Conservation (phyloP, 495 filamentous ascomycete genomes). For the Aspergillus diversus region DNA sequence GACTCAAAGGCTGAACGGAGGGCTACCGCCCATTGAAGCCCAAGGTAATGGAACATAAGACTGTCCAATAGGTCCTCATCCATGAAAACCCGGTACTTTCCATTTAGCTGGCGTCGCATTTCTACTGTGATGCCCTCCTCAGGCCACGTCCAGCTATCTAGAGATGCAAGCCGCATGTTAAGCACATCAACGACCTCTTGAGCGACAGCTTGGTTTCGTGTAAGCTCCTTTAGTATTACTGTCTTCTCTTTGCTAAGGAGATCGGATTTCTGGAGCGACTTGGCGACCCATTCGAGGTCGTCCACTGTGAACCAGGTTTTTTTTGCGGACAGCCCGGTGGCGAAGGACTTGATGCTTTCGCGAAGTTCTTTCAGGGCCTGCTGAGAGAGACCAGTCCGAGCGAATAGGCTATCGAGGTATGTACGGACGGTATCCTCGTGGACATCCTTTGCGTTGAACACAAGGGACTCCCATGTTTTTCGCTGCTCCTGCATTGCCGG, state of each 20-base stretch:
- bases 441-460: constrained; percentile 54
- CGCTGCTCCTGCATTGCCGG: constrained; percentile 55
- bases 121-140: constrained; percentile 56
- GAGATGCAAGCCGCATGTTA: constrained; percentile 64
- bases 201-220: constrained; percentile 56
- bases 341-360: constrained; percentile 49
- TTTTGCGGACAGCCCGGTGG: constrained; percentile 37
- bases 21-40: constrained; percentile 61
- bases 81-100: constrained; percentile 64
- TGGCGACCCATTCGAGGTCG: constrained; percentile 54
- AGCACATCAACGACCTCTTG: constrained; percentile 67
- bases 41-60: constrained; percentile 67
- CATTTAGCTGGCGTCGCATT: constrained; percentile 64
- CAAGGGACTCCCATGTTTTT: constrained; percentile 58
- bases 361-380: constrained; percentile 51
- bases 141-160: constrained; percentile 66
- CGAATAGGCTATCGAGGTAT: constrained; percentile 60
- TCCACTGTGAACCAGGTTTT: constrained; percentile 38
- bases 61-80: constrained; percentile 69
- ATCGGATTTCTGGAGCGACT: constrained; percentile 57
- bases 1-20: constrained; percentile 48
- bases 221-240: constrained; percentile 61
- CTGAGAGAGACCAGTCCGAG: constrained; percentile 36
- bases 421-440: constrained; percentile 47
- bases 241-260: constrained; percentile 63